A percentile compares a stretch with the other conserved stretches of the same genome.
Evolutionary conservation across 768 basidiomycete species (phyloP).

Genomic region (Cystoderma amianthinum): DNA sequence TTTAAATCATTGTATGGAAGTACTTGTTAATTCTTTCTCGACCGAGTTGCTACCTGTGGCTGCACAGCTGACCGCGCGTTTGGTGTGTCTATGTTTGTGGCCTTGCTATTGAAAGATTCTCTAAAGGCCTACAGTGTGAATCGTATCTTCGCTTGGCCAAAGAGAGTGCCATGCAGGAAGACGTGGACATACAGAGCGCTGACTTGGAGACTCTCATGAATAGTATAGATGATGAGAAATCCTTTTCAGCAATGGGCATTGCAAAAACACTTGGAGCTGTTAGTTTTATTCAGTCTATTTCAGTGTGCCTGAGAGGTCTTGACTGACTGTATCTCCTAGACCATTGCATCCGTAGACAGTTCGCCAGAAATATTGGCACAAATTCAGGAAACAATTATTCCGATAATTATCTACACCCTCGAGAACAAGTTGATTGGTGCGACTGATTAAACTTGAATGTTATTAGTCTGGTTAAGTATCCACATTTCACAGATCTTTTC

Average conservation of each 20-base stretch:
- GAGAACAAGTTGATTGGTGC: slow-evolving; percentile 72
- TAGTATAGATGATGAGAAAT: slow-evolving; percentile 76
- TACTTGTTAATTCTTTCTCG: slow-evolving; percentile 82
- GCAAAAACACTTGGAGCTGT: slow-evolving; percentile 82
- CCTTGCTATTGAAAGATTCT: neutral
- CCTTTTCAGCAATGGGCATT: slow-evolving; percentile 81
- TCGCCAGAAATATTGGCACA: slow-evolving; percentile 70
- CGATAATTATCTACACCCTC: slow-evolving; percentile 69
- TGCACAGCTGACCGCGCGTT: slow-evolving; percentile 66
- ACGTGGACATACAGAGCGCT: slow-evolving; percentile 37
- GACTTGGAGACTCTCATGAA: slow-evolving; percentile 50
- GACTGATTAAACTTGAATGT: slow-evolving; percentile 11
- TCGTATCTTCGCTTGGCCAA: slow-evolving; percentile 75
- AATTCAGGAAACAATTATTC: slow-evolving; percentile 77
- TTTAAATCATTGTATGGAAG: slow-evolving; percentile 76
- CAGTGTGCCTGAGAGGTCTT: neutral
- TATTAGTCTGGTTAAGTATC: neutral
- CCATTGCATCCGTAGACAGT: slow-evolving; percentile 68
- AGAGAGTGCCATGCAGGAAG: slow-evolving; percentile 55
- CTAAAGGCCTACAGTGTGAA: slow-evolving; percentile 46
- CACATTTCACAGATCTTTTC: slow-evolving; percentile 55
- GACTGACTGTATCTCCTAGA: slow-evolving; percentile 27
- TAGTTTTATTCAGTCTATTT: slow-evolving; percentile 14
- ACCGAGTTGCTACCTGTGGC: slow-evolving; percentile 82
- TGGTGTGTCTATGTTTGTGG: slow-evolving; percentile 40